phyloP scores from a whole-genome alignment of 2,329 filamentous ascomycete species.

The Emmonsiellopsis sp. region DNA sequence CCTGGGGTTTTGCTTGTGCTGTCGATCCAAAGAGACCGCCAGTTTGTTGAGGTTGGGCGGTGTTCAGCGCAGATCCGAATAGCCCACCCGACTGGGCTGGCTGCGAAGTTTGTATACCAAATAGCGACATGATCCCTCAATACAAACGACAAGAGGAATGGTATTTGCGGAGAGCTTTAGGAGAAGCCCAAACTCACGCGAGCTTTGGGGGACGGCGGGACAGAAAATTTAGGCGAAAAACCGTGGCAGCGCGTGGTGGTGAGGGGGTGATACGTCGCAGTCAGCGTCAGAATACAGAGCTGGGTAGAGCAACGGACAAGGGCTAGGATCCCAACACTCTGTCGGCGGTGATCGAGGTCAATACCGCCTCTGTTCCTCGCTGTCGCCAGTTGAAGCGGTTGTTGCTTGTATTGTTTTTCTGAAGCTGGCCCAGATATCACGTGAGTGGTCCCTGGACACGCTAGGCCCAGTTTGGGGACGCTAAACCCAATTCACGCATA shows the following conservation, averaged over 20 bases:
- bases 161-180: background rate
- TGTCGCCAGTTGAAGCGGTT: background rate
- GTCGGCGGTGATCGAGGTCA: background rate
- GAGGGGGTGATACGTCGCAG: background rate
- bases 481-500: background rate
- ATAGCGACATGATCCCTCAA: slow-evolving; percentile 8
- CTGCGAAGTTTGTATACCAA: slow-evolving; percentile 9
- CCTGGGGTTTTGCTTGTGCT: slow-evolving; percentile 8
- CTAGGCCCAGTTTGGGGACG: background rate
- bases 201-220: background rate
- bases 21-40: slow-evolving; percentile 5
- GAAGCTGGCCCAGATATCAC: background rate
- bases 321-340: background rate
- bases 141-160: background rate
- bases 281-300: too few relatives aligned
- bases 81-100: slow-evolving; percentile 5
- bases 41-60: slow-evolving; percentile 10
- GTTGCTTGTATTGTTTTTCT: slow-evolving; percentile 1
- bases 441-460: background rate
- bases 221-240: background rate
- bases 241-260: background rate
- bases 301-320: background rate
- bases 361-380: background rate
- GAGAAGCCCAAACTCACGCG: background rate
- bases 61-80: slow-evolving; percentile 7